A percentile compares a stretch with the other conserved stretches of the same genome.
Conservation (phyloP, 2,329 filamentous ascomycete genomes). For the Zasmidium angulare region DNA sequence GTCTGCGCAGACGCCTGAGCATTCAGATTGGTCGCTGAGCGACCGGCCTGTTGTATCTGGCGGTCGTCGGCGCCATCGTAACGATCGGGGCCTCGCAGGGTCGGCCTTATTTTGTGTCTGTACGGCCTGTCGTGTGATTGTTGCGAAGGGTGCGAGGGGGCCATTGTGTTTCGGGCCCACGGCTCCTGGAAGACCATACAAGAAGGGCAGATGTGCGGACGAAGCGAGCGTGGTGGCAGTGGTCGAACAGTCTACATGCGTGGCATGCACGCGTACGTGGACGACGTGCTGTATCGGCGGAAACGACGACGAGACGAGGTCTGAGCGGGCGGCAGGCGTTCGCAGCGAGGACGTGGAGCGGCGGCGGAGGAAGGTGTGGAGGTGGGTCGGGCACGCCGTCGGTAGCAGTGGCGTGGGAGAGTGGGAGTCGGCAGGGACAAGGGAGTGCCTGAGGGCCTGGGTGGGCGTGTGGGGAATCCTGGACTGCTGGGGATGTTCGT, state of each 20-base stretch:
- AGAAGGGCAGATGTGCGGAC: constrained; percentile 8
- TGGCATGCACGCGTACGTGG: constrained; percentile 10
- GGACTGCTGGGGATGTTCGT: neutral
- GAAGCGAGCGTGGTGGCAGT: constrained; percentile 1
- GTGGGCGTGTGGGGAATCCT: neutral
- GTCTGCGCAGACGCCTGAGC: constrained; percentile 37
- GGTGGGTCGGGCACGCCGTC: constrained; percentile 1
- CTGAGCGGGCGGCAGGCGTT: neutral
- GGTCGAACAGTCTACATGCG: constrained; percentile 3
- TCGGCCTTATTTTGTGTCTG: constrained; percentile 20
- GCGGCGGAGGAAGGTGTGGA: neutral
- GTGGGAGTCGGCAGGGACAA: neutral
- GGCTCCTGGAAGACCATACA: constrained; percentile 22
- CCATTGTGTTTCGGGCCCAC: constrained; percentile 20
- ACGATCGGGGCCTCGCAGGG: constrained; percentile 20
- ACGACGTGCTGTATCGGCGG: neutral
- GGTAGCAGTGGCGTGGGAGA: neutral
- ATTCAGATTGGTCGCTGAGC: constrained; percentile 32
- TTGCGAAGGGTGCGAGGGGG: constrained; percentile 15
- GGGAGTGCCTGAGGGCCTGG: neutral
- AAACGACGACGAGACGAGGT: constrained; percentile 2
- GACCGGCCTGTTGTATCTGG: constrained; percentile 35
- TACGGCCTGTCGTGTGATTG: constrained; percentile 7
- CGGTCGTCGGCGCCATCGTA: constrained; percentile 25
- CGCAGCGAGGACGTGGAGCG: neutral